phyloP scores from a whole-genome alignment of 2,329 filamentous ascomycete genomes.

The Aurifilum marmelostoma region DNA sequence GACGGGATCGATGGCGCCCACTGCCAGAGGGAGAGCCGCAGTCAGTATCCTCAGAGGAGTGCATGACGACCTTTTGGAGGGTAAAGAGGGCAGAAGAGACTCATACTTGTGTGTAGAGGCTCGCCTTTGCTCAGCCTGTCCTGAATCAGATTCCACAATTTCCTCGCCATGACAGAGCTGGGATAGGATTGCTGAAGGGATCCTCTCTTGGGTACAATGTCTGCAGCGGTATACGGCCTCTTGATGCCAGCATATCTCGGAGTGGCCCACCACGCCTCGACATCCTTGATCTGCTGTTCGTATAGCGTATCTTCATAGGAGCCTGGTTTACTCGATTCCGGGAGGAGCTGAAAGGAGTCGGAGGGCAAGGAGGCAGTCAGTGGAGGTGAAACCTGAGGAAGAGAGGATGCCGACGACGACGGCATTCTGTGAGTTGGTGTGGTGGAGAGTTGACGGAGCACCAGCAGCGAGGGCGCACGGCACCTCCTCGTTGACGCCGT shows the following conservation, averaged over 20 bases:
- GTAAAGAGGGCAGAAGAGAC: background rate
- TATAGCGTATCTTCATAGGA: constrained; percentile 83
- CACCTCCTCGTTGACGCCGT: background rate
- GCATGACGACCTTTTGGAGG: background rate
- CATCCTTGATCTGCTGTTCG: constrained; percentile 79
- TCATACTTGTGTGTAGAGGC: constrained; percentile 88
- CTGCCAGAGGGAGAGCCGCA: constrained; percentile 45
- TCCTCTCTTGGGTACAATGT: constrained; percentile 92
- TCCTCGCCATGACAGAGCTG: constrained; percentile 91
- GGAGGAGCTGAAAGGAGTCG: constrained; percentile 84
- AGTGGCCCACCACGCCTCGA: constrained; percentile 88
- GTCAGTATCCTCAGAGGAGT: background rate
- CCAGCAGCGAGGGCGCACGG: background rate
- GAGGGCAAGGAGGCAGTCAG: constrained; percentile 64
- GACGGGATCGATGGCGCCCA: constrained; percentile 98
- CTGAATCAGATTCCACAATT: constrained; percentile 87
- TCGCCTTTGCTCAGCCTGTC: constrained; percentile 77
- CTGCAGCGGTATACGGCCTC: constrained; percentile 85
- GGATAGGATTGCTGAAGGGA: constrained; percentile 86
- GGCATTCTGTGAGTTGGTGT: constrained; percentile 54
- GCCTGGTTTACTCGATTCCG: constrained; percentile 76
- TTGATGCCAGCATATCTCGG: constrained; percentile 87
- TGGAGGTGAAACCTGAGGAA: constrained; percentile 60
- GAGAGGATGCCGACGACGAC: constrained; percentile 48
- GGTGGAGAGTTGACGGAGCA: constrained; percentile 41